phyloP scores from a whole-genome alignment of 192 early-diverging fungal species.

The Coemansia sp. region DNA sequence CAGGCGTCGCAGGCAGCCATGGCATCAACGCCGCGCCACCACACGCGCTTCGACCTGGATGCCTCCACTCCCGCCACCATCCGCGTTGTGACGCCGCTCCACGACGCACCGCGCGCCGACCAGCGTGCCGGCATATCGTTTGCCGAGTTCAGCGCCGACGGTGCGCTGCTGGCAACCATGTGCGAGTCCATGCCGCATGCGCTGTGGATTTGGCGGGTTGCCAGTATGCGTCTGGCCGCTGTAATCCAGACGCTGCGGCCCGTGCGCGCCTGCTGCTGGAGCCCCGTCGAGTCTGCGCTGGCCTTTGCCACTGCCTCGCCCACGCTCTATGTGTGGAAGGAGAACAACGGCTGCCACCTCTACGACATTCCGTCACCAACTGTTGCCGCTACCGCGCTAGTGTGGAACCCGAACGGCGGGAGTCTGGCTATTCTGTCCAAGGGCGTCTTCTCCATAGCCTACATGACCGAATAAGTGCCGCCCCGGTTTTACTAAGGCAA shows the following conservation, averaged over 20 bases:
- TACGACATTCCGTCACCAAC: constrained; percentile 32
- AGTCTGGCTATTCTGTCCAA: constrained; percentile 37
- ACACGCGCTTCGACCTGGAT: constrained; percentile 32
- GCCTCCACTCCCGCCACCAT: constrained; percentile 14
- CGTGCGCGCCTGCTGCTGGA: constrained; percentile 39
- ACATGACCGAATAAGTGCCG: constrained; percentile 15
- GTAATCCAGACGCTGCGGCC: constrained; percentile 36
- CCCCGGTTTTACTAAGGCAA: no score
- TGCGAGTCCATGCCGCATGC: constrained; percentile 34
- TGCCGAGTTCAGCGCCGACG: constrained; percentile 39
- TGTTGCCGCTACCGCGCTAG: constrained; percentile 8
- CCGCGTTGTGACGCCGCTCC: constrained; percentile 8
- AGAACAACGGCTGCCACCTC: constrained; percentile 31
- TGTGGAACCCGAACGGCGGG: constrained; percentile 47
- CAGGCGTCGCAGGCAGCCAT: constrained; percentile 13
- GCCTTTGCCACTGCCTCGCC: constrained; percentile 32
- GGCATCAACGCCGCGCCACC: constrained; percentile 13
- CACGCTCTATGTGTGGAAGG: constrained; percentile 47
- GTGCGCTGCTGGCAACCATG: constrained; percentile 26
- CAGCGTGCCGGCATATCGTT: constrained; percentile 1
- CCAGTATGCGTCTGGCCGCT: constrained; percentile 25
- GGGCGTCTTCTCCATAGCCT: constrained; percentile 40
- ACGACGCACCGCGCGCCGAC: constrained; percentile 28
- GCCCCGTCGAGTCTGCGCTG: constrained; percentile 39
- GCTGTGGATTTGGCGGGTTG: constrained; percentile 45